Evolutionary conservation across 305 asterid genomes (phyloP).

Genomic region (Fraxinus velutina): DNA sequence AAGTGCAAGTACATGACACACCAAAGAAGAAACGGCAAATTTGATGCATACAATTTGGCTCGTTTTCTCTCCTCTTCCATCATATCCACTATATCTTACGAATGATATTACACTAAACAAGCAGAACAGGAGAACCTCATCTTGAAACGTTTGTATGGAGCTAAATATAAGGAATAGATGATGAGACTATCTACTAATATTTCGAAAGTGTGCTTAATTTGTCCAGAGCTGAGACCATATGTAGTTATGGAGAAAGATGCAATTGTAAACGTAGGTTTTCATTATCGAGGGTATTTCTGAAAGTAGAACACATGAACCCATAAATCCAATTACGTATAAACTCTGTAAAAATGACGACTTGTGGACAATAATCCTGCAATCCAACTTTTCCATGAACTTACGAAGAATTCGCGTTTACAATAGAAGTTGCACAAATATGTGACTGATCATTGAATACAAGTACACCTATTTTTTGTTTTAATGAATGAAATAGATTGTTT

Average conservation of each 20-base stretch:
- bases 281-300: background rate
- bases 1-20: slow-evolving; percentile 66
- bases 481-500: background rate
- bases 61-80: background rate
- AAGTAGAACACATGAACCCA: background rate
- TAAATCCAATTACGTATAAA: background rate
- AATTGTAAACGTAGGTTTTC: background rate
- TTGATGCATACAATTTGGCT: background rate
- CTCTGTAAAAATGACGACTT: background rate
- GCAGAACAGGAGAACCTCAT: background rate
- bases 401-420: background rate
- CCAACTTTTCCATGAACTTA: background rate
- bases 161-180: background rate
- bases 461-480: background rate
- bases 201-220: background rate
- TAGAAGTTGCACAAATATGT: background rate
- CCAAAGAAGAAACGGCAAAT: slow-evolving; percentile 59
- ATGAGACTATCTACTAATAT: background rate
- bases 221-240: background rate
- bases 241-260: background rate
- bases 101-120: background rate
- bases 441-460: background rate
- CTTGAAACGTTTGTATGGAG: background rate
- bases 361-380: background rate
- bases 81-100: background rate